Evolutionary conservation across 2,329 filamentous ascomycete species (phyloP), one percentile per base, ranked within the genome.

Genomic region (Ceratocystis huliohia): DNA sequence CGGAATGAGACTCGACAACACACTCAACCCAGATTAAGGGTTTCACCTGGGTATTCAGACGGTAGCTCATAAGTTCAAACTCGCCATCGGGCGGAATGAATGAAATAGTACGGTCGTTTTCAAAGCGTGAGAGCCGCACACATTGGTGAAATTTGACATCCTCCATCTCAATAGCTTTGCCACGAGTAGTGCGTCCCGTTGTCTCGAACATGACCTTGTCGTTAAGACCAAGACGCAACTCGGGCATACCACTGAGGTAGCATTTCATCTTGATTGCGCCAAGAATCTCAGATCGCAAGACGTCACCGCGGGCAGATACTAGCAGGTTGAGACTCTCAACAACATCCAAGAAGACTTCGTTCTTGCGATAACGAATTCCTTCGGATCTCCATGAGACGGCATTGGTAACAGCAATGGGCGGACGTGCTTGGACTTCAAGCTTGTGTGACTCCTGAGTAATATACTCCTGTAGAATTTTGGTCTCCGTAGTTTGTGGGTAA

Each of bases 161-260:
- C 74, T 99, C 94, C 94, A 99, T 99, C 78, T 99, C 94, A 70
- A 99, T 94, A 8, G 94, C 90, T 78, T 99, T 99, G 68, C 94
- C 94, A 73, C 94, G 81, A 50, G 93, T 97, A 17, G 93, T 91
- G 69, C 94, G 84, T 33, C 94, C 94, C 0, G 94, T 99, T 3
- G 91, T 96, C 78, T 99, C 94, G 74, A 99, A 99, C 94, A 99
- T 99, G 76, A 91, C 94, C 78, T 99, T 99, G 80, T 99, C 94
- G 79, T 99, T 99, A 74, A 99, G 79, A 3, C 94, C 94, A 63
- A 99, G 78, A 33, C 94, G 88, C 73, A 99, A 78, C 78, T 99
- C 94, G 10, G 94, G 94, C 94, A 99, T 99, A 67, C 94, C 94
- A 61, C 91, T 96, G 17, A 99, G 82, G 74, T 99, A 99, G 78